phyloP scores from a whole-genome alignment of 176 grass and related monocot genomes.

The Paspalum notatum region DNA sequence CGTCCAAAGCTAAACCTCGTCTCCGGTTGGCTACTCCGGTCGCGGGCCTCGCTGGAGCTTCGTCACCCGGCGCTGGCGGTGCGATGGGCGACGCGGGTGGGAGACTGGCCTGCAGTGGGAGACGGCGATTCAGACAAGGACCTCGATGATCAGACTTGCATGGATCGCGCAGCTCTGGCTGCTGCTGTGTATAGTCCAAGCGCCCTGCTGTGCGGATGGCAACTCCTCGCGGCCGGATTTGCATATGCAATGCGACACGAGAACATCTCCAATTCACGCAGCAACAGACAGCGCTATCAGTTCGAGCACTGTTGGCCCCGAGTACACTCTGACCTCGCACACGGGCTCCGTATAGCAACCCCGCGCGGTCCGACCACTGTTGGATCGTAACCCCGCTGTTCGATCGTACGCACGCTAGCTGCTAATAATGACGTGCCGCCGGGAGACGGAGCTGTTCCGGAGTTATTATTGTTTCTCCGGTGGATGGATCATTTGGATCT shows the following conservation, averaged over 20 bases:
- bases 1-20: conserved; percentile 1
- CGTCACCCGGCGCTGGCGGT: neutral
- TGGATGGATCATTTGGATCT: neutral
- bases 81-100: neutral
- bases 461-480: too few relatives aligned
- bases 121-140: too few relatives aligned
- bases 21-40: conserved; percentile 19
- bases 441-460: neutral
- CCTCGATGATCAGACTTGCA: too few relatives aligned
- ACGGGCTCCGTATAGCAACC: neutral
- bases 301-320: neutral
- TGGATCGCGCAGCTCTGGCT: too few relatives aligned
- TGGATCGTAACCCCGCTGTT: neutral
- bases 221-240: neutral
- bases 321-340: neutral
- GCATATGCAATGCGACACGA: neutral
- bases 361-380: neutral
- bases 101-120: too few relatives aligned
- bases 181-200: too few relatives aligned
- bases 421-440: neutral
- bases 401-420: neutral
- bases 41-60: neutral
- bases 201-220: neutral
- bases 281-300: neutral
- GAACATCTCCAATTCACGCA: neutral